These are phyloP conservation scores for Gonapodya sp. DNA, from an alignment of 192 early-diverging fungal species.

Conservation along the genomic window DNA sequence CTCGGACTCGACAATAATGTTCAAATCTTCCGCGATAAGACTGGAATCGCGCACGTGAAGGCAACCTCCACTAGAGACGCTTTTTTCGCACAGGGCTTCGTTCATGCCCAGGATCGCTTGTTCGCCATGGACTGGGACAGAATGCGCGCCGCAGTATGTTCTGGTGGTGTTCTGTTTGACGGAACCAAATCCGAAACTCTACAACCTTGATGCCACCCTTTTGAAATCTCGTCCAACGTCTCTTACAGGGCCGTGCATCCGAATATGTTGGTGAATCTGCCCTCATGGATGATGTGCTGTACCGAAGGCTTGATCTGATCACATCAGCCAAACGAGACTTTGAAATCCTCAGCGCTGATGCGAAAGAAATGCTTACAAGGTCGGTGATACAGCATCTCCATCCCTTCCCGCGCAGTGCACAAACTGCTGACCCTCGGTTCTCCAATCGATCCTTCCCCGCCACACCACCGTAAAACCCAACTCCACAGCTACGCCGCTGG, in stretches of 20 bases:
- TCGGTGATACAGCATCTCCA: no score
- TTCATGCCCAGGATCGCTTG: background rate
- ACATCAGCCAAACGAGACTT: background rate
- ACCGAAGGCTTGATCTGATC: background rate
- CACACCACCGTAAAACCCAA: no score
- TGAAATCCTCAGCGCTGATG: background rate
- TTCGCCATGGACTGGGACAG: background rate
- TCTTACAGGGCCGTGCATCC: conserved; percentile 4
- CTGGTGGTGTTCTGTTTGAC: background rate
- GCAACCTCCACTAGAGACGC: background rate
- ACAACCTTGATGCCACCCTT: background rate
- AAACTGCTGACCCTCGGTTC: no score
- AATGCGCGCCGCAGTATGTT: background rate
- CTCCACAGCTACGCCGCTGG: background rate
- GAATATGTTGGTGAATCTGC: background rate
- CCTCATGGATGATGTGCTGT: background rate
- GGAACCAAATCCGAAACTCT: background rate
- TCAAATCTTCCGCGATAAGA: background rate
- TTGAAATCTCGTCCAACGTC: background rate
- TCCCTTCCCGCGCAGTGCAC: no score
- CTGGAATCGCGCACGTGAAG: background rate
- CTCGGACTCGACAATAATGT: background rate
- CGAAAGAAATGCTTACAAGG: background rate
- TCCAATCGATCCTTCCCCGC: no score
- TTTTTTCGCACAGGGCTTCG: background rate